Conservation (phyloP, 2,329 filamentous ascomycete genomes). For the Aschersonia sp. region DNA sequence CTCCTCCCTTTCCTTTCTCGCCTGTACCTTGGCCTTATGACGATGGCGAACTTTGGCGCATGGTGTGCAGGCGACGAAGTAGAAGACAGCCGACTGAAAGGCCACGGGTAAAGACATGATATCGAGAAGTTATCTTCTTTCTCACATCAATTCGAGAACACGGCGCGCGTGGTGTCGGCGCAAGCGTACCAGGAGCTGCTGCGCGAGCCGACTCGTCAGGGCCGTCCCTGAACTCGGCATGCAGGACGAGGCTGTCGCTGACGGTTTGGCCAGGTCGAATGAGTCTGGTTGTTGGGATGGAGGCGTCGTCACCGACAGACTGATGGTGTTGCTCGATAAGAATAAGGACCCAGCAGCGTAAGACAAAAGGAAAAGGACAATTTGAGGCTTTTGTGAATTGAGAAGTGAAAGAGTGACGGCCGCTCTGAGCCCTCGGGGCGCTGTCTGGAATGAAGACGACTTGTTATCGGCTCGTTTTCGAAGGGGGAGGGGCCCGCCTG, state of each 20-base stretch:
- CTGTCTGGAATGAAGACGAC: not conserved
- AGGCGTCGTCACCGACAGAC: no score
- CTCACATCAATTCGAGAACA: conserved; percentile 1
- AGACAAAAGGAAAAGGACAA: not conserved
- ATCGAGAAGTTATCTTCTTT: conserved; percentile 3
- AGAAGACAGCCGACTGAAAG: conserved; percentile 66
- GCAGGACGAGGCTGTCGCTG: no score
- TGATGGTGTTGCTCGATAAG: no score
- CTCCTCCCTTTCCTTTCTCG: conserved; percentile 51
- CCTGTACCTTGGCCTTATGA: conserved; percentile 56
- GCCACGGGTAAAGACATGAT: conserved; percentile 37
- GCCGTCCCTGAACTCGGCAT: no score
- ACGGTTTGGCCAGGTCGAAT: no score
- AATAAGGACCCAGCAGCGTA: not conserved
- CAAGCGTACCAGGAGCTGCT: conserved; percentile 6
- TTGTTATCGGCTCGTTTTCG: not conserved
- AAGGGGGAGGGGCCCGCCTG: not conserved
- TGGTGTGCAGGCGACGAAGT: conserved; percentile 63
- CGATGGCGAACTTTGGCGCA: conserved; percentile 59
- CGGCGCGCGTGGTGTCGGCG: not conserved
- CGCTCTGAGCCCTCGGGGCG: not conserved
- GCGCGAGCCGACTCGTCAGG: not conserved
- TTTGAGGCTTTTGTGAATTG: not conserved
- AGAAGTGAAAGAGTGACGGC: not conserved
- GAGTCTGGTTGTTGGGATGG: no score